phyloP scores from a whole-genome alignment of 2,329 filamentous ascomycete species.

The Diaporthe vaccinii region DNA sequence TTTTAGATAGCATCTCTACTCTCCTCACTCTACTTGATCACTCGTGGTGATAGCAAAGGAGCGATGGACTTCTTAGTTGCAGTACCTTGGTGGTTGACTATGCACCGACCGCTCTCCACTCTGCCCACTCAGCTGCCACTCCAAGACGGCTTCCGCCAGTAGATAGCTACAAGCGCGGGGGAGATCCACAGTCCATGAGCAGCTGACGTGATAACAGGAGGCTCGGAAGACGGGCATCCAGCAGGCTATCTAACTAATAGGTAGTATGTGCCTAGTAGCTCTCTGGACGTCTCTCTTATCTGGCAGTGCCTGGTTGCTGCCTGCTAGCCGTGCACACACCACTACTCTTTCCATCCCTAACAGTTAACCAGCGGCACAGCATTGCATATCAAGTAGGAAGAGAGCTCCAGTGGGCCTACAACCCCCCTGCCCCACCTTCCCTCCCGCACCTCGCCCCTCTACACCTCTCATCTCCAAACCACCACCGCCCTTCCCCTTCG shows the following conservation, averaged over 20 bases:
- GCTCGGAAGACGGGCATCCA: too few species aligned
- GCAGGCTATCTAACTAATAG: too few species aligned
- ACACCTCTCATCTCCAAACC: slow-evolving; percentile 13
- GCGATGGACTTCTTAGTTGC: slow-evolving; percentile 1
- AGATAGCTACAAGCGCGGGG: slow-evolving; percentile 1
- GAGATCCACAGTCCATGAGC: slow-evolving; percentile 3
- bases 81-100: neutral
- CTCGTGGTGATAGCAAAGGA: neutral
- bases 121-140: neutral
- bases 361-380: slow-evolving; percentile 8
- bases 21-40: neutral
- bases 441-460: slow-evolving; percentile 5
- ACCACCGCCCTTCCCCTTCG: neutral
- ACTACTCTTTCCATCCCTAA: neutral
- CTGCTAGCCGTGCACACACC: slow-evolving; percentile 10
- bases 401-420: slow-evolving; percentile 12
- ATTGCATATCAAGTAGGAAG: neutral
- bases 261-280: neutral
- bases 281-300: slow-evolving; percentile 13
- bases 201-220: slow-evolving; percentile 4
- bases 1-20: neutral
- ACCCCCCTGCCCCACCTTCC: slow-evolving; percentile 17
- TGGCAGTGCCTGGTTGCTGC: slow-evolving; percentile 6
- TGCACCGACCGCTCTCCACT: neutral
- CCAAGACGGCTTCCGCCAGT: neutral